Evolutionary conservation across 1,284 basidiomycete species (phyloP).

Genomic region (Ustilago crameri): DNA sequence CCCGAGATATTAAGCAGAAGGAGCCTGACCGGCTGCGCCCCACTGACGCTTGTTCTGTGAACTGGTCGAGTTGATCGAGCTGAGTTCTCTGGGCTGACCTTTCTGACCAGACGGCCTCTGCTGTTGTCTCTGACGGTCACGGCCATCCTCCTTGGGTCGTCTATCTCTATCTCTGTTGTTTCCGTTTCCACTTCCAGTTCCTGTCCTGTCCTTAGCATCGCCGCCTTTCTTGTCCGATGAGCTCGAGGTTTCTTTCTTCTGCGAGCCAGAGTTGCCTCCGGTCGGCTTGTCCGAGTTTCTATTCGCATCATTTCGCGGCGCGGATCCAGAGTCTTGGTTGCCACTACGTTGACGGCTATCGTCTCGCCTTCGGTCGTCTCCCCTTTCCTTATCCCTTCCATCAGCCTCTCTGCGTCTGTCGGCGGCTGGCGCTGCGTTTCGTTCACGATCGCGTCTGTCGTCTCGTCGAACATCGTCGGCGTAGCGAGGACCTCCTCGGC

Average conservation of each 20-base stretch:
- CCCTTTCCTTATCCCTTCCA: conserved; percentile 9
- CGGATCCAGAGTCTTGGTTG: conserved; percentile 3
- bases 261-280: conserved; percentile 1
- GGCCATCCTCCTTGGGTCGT: conserved; percentile 5
- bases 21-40: conserved; percentile 10
- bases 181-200: conserved; percentile 7
- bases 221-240: conserved; percentile 1
- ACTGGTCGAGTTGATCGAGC: conserved; percentile 44
- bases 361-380: conserved; percentile 20
- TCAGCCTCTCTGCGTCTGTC: conserved; percentile 23
- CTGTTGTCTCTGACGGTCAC: conserved; percentile 14
- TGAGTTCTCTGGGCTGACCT: conserved; percentile 33
- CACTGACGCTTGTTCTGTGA: conserved; percentile 37
- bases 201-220: conserved; percentile 8
- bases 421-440: conserved; percentile 9
- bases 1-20: not conserved
- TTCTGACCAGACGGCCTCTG: conserved; percentile 15
- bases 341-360: conserved; percentile 13
- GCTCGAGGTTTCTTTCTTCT: not conserved
- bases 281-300: conserved; percentile 11
- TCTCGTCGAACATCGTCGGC: conserved; percentile 19
- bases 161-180: conserved; percentile 9
- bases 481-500: conserved; percentile 6
- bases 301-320: conserved; percentile 6
- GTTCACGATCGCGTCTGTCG: conserved; percentile 24